Evolutionary conservation across 2,329 filamentous ascomycete species (phyloP).

Genomic region (Chaetomiaceae sp.): DNA sequence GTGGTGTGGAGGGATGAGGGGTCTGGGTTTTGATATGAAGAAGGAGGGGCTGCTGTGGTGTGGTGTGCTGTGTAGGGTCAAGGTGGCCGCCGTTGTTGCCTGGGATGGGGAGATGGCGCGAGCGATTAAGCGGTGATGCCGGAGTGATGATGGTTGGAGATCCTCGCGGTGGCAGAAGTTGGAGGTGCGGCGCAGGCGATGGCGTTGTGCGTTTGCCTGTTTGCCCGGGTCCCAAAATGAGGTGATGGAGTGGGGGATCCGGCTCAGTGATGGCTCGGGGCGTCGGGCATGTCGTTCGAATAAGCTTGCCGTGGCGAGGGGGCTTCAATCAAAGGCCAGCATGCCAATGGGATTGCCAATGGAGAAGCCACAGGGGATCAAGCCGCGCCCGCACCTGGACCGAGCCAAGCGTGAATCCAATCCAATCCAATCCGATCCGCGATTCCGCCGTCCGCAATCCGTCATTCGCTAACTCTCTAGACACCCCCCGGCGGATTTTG

Average conservation of each 20-base stretch:
- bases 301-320: constrained; percentile 19
- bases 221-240: constrained; percentile 2
- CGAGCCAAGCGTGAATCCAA: constrained; percentile 5
- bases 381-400: constrained; percentile 3
- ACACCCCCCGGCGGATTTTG: too few species aligned
- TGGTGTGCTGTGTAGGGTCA: not conserved
- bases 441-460: constrained; percentile 2
- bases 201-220: constrained; percentile 11
- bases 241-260: constrained; percentile 4
- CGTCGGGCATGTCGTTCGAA: constrained; percentile 17
- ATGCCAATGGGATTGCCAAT: constrained; percentile 24
- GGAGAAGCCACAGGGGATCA: constrained; percentile 13
- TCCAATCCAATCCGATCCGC: too few species aligned
- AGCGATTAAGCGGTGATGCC: not conserved
- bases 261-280: constrained; percentile 2
- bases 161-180: constrained; percentile 1
- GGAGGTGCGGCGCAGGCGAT: constrained; percentile 7
- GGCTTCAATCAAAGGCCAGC: constrained; percentile 12
- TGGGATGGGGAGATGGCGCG: not conserved
- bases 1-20: too few species aligned
- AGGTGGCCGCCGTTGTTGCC: not conserved
- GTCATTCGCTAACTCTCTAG: constrained; percentile 7
- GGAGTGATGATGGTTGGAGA: not conserved
- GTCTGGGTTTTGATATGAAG: not conserved
- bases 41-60: not conserved